Base-by-base conservation (phyloP, 1,284 basidiomycete genomes). In the Leccinum solheimii region DNA sequence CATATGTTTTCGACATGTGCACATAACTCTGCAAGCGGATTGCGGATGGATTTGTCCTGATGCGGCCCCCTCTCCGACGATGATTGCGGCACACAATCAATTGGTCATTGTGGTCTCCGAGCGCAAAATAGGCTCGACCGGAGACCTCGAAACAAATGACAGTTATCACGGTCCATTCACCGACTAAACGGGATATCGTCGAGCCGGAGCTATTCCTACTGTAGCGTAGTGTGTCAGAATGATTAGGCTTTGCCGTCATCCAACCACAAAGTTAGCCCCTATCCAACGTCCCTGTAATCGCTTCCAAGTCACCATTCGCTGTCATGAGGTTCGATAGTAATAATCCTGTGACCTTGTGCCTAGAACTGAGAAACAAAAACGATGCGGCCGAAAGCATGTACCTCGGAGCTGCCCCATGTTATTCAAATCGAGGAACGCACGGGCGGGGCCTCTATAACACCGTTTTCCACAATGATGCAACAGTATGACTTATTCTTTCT, bases 401-500 rank as follows among this genome's bases (percentile, higher is more conserved):
- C 10, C 34, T 55, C 61, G 48, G 48, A 64, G 62, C 11, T 52
- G 48, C 21, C 50, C 30, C 32, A 16, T 43, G 56, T 43, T 21
- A 38, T 43, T 54, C 53, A 10, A 56, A 56, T 48, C 38, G 27
- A 56, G n/a, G 32, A 23, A 56, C 54, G 58, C 38, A 66, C 55
- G 36, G 49, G 66, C 64, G 67, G 67, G 64, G 68, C 45, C 26
- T 64, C 57, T 53, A 49, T 45, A 65, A 57, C 62, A 62, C 68
- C 64, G 66, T 67, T 48, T 58, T 58, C 54, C 61, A 56, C 55
- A 34, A 26, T 13, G 2, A 27, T 11, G 11, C 23, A 34, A 49
- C 32, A 57, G 53, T 58, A 27, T 51, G 26, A 19, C 49, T 56
- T 51, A 30, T 43, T 21, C 36, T 30, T 55, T 58, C 48, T 51